These are phyloP conservation scores for Litsea cubeba DNA, from an alignment of 164 flowering plant species.

Conservation along the genomic window DNA sequence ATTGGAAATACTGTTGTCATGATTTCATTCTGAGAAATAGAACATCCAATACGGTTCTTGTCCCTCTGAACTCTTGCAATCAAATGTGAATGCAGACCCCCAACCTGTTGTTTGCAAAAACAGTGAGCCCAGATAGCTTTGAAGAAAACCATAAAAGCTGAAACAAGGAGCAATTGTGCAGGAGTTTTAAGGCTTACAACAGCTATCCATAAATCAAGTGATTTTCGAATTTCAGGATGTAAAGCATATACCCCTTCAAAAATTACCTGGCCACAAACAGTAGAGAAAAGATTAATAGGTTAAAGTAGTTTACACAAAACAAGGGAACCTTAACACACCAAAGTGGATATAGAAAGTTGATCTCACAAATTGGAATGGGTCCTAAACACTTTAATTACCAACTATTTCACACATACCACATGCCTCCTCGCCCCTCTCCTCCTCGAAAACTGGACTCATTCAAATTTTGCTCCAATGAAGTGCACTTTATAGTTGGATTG, in stretches of 20 bases:
- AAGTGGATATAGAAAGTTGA: neutral
- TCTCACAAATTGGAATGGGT: neutral
- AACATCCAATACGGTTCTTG: slow-evolving; percentile 72
- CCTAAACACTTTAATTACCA: neutral
- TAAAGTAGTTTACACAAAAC: neutral
- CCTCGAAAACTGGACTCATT: no score
- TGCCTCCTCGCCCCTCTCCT: no score
- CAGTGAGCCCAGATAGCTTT: slow-evolving; percentile 8
- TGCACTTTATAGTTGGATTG: no score
- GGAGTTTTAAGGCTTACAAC: slow-evolving; percentile 55
- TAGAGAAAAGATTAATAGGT: slow-evolving; percentile 2
- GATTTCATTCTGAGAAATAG: slow-evolving; percentile 85
- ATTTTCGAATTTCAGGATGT: slow-evolving; percentile 85
- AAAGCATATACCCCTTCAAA: slow-evolving; percentile 98
- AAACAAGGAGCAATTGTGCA: neutral
- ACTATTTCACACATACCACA: no score
- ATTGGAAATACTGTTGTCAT: slow-evolving; percentile 96
- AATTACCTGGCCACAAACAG: slow-evolving; percentile 53
- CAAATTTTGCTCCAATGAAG: no score
- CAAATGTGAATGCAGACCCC: slow-evolving; percentile 98
- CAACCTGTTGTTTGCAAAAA: slow-evolving; percentile 55
- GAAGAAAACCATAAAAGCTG: no score
- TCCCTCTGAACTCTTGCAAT: slow-evolving; percentile 97
- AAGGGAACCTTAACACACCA: neutral
- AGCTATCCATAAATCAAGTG: slow-evolving; percentile 97